Conservation (phyloP, 768 basidiomycete species). For the Pulveroboletus sp. region DNA sequence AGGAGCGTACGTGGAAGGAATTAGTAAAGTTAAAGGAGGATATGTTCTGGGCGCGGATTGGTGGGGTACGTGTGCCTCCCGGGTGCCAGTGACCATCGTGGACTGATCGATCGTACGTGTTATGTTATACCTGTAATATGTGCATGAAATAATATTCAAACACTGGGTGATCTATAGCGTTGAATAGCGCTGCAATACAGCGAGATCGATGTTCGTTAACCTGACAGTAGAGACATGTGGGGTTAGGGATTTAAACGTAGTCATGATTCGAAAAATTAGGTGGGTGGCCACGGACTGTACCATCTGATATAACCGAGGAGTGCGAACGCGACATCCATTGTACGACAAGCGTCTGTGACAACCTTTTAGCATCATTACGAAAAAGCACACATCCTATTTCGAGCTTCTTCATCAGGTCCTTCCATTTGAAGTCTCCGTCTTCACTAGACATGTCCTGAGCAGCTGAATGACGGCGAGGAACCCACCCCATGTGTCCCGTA, state of each 20-base stretch:
- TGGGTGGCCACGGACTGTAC: not conserved
- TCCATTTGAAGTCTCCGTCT: not conserved
- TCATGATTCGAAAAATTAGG: not conserved
- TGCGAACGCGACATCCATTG: too few relatives aligned
- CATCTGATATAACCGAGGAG: not conserved
- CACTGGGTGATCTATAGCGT: too few relatives aligned
- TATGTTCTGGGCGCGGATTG: constrained; percentile 84
- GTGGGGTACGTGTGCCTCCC: constrained; percentile 35
- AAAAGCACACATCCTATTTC: not conserved
- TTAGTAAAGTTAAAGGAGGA: constrained; percentile 67
- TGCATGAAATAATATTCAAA: not conserved
- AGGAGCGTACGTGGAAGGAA: constrained; percentile 83
- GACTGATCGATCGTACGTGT: not conserved
- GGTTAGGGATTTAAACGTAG: not conserved
- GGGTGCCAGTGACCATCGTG: not conserved
- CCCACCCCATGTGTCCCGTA: constrained; percentile 2
- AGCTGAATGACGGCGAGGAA: not conserved
- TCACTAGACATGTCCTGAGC: not conserved
- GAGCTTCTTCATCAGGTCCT: not conserved
- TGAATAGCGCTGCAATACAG: too few relatives aligned
- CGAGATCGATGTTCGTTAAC: not conserved
- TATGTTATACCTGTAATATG: not conserved
- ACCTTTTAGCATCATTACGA: not conserved
- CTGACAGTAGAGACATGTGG: not conserved
- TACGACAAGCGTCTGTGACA: not conserved